phyloP scores from a whole-genome alignment of 1,284 basidiomycete species.

The Stereum hirsutum region DNA sequence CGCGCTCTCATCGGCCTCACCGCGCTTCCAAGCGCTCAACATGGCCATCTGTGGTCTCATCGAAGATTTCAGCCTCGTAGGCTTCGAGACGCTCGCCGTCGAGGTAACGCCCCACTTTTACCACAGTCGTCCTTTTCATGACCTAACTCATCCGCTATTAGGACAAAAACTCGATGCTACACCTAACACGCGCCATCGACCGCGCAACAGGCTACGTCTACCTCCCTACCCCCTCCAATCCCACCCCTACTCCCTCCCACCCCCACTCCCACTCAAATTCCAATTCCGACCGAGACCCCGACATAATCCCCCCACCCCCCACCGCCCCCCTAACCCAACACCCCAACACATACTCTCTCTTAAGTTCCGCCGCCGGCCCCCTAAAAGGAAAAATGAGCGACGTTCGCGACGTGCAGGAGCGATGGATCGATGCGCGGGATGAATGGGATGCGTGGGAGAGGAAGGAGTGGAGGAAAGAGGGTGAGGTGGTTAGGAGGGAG shows the following conservation, averaged over 20 bases:
- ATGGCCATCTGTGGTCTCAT: slow-evolving; percentile 86
- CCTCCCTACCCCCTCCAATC: slow-evolving; percentile 47
- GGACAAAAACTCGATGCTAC: slow-evolving; percentile 92
- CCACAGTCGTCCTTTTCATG: neutral
- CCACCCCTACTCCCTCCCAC: slow-evolving; percentile 42
- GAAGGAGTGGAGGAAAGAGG: slow-evolving; percentile 61
- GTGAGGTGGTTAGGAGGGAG: slow-evolving; percentile 26
- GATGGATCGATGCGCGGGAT: slow-evolving; percentile 77
- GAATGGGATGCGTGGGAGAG: slow-evolving; percentile 75
- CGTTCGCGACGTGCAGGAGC: slow-evolving; percentile 78
- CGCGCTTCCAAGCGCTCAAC: slow-evolving; percentile 74
- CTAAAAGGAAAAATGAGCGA: slow-evolving; percentile 48
- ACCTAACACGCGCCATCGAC: slow-evolving; percentile 76
- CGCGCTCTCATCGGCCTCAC: slow-evolving; percentile 55
- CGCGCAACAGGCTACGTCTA: slow-evolving; percentile 87
- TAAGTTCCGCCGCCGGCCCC: slow-evolving; percentile 55
- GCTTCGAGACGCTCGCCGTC: slow-evolving; percentile 95
- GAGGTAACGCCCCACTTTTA: slow-evolving; percentile 45
- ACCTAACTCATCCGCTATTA: slow-evolving; percentile 18
- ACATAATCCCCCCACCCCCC: slow-evolving; percentile 23
- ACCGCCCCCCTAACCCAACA: slow-evolving; percentile 35
- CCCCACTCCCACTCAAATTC: no score
- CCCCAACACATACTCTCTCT: slow-evolving; percentile 59
- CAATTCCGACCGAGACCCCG: no score
- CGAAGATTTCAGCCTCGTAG: slow-evolving; percentile 91